A percentile compares a stretch with the other conserved stretches of the same genome.
phyloP scores from a whole-genome alignment of 768 basidiomycete genomes.

The Chiua virens region DNA sequence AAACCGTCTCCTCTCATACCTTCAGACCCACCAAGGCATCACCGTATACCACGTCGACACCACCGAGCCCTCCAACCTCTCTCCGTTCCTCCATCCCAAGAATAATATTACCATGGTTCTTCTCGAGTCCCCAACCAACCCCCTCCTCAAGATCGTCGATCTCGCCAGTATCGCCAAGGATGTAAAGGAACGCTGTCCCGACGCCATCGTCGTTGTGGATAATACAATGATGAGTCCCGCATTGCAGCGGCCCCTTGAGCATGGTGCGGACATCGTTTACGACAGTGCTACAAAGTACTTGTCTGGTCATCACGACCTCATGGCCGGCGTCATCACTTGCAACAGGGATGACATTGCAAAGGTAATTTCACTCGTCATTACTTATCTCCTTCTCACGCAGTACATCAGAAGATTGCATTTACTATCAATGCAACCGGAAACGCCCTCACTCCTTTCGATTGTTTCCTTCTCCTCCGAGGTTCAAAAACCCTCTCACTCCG shows the following conservation, averaged over 20 bases:
- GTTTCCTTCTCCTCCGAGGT: constrained; percentile 92
- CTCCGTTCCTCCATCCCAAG: constrained; percentile 56
- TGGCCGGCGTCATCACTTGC: constrained; percentile 95
- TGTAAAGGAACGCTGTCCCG: constrained; percentile 78
- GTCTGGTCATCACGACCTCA: constrained; percentile 97
- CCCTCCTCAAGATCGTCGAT: constrained; percentile 92
- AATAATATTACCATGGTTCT: constrained; percentile 92
- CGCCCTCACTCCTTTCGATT: constrained; percentile 93
- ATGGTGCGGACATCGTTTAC: constrained; percentile 96
- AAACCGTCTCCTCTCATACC: constrained; percentile 89
- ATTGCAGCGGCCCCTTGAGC: constrained; percentile 90
- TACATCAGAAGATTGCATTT: constrained; percentile 76
- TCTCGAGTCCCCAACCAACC: constrained; percentile 96
- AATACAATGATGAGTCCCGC: constrained; percentile 99
- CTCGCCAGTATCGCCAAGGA: constrained; percentile 78
- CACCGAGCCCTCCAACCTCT: constrained; percentile 64
- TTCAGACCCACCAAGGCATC: constrained; percentile 84
- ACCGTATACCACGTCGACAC: constrained; percentile 93
- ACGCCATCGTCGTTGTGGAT: constrained; percentile 87
- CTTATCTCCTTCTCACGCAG: background rate
- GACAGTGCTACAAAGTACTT: constrained; percentile 98
- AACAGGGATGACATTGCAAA: constrained; percentile 89
- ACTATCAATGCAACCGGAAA: constrained; percentile 93
- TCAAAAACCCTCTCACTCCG: constrained; percentile 95
- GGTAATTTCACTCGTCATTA: constrained; percentile 35